Evolutionary conservation across 2,329 filamentous ascomycete genomes (phyloP), one percentile per base, ranked within the genome.

Genomic region (Penicillium sp.): DNA sequence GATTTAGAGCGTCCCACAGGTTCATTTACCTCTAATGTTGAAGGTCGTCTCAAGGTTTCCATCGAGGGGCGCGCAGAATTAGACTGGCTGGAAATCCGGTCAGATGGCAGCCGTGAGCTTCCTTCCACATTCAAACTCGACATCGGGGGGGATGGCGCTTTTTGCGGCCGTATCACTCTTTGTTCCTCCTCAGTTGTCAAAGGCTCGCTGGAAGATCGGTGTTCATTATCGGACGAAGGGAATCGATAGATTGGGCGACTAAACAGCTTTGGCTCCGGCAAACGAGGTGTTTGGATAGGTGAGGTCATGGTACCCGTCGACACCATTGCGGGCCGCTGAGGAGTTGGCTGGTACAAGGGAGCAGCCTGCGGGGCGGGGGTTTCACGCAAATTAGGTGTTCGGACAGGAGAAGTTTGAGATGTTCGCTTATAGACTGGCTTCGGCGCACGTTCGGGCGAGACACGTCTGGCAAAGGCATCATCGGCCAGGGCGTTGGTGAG

Each of bases 221-320:
- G 47, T 40, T 82, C 77, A 50, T 71, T 65, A n/a, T 74, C 70
- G 21, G 75, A 63, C 5, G 79, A 70, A 3, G 84, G 82, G 15
- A 86, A 82, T 49, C 81, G 80, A 75, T 82, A 84, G 38, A 86
- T 80, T 2, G 84, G 74, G 19, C 74, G 74, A 57, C 64, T 71
- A 17, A 72, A 56, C 19, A 71, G 37, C 43, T 71, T 69, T 19
- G 58, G 62, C 31, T 74, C 71, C 33, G 53, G 61, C 41, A 69
- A 33, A 13, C 68, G 69, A 25, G 78, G 76, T 27, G 81, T 77
- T 19, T 77, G 73, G 6, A 80, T 75, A 17, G 79, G 77, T 41
- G 81, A 81, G 6, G 92, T 96, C 87, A 94, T 93, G 0, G 91
- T 95, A 13, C 91, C 92, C 56, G 86, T 88, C 10, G 87, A 89